Evolutionary conservation across 257 asterid species (phyloP).

Genomic region (Solanum tarapatanum): DNA sequence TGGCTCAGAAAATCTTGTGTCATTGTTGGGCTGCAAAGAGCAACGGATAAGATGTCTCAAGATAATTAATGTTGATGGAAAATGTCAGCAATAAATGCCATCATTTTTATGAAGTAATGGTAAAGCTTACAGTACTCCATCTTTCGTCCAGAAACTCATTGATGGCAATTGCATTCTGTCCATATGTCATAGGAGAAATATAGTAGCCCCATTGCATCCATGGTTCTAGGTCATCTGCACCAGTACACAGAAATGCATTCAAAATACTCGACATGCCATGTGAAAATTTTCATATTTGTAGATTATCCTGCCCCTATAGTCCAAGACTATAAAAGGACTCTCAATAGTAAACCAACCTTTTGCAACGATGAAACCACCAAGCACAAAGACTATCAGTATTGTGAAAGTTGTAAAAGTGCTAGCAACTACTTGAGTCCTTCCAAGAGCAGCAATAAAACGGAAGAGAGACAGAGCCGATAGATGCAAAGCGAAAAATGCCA

Average conservation of each 20-base stretch:
- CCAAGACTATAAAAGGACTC: not conserved
- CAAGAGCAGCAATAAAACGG: slow-evolving; percentile 71
- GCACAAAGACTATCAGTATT: slow-evolving; percentile 69
- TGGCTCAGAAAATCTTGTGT: slow-evolving; percentile 35
- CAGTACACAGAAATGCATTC: not conserved
- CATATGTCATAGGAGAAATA: slow-evolving; percentile 25
- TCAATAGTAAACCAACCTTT: slow-evolving; percentile 40
- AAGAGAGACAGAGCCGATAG: slow-evolving; percentile 86
- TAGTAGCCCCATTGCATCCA: slow-evolving; percentile 27
- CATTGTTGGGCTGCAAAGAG: slow-evolving; percentile 46
- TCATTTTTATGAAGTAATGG: not conserved
- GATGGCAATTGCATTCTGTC: slow-evolving; percentile 26
- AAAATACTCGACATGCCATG: not conserved
- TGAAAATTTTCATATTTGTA: not conserved
- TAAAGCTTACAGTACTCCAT: slow-evolving; percentile 20
- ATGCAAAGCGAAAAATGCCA: slow-evolving; percentile 70
- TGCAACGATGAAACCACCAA: slow-evolving; percentile 83
- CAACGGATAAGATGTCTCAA: slow-evolving; percentile 2
- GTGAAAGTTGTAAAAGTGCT: slow-evolving; percentile 65
- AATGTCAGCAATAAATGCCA: not conserved
- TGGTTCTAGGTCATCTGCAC: slow-evolving; percentile 17
- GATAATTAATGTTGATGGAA: not conserved
- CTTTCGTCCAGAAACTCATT: slow-evolving; percentile 22
- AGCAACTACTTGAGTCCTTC: slow-evolving; percentile 77
- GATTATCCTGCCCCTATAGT: not conserved